These are phyloP conservation scores for Naganishia randhawae DNA, from an alignment of 768 basidiomycete species.

Conservation along the genomic window DNA sequence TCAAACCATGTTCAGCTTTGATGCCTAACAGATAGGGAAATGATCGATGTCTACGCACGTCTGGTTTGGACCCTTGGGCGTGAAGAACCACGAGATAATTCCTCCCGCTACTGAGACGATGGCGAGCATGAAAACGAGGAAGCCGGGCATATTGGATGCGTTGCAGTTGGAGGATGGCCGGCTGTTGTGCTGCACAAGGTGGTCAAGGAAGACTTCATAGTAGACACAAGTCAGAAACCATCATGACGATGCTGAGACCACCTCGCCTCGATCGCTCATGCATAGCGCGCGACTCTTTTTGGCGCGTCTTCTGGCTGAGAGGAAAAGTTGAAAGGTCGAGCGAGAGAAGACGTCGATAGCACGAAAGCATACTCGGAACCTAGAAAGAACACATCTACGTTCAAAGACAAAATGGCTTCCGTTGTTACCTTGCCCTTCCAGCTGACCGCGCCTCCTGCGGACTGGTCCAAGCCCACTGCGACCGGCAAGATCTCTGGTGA, in stretches of 20 bases:
- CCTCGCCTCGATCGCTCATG: background rate
- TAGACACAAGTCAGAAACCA: background rate
- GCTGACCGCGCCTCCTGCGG: constrained; percentile 54
- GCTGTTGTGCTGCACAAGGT: background rate
- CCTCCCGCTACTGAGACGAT: constrained; percentile 65
- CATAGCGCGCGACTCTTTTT: constrained; percentile 14
- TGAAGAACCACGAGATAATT: constrained; percentile 62
- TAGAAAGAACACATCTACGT: background rate
- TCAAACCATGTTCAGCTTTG: background rate
- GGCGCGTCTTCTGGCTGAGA: background rate
- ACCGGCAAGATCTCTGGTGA: constrained; percentile 45
- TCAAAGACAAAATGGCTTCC: constrained; percentile 9
- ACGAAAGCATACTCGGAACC: background rate
- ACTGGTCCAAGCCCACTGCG: constrained; percentile 53
- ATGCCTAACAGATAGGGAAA: background rate
- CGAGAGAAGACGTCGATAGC: background rate
- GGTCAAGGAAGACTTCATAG: background rate
- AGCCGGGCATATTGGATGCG: constrained; percentile 49
- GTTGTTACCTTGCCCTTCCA: constrained; percentile 53
- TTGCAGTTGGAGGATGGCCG: background rate
- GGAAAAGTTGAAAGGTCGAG: background rate
- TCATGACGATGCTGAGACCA: constrained; percentile 1
- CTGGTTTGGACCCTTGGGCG: constrained; percentile 84
- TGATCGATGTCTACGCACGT: constrained; percentile 59
- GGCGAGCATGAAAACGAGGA: constrained; percentile 67